phyloP scores from a whole-genome alignment of 306 rosid genomes.

The Quercus berberidifolia region DNA sequence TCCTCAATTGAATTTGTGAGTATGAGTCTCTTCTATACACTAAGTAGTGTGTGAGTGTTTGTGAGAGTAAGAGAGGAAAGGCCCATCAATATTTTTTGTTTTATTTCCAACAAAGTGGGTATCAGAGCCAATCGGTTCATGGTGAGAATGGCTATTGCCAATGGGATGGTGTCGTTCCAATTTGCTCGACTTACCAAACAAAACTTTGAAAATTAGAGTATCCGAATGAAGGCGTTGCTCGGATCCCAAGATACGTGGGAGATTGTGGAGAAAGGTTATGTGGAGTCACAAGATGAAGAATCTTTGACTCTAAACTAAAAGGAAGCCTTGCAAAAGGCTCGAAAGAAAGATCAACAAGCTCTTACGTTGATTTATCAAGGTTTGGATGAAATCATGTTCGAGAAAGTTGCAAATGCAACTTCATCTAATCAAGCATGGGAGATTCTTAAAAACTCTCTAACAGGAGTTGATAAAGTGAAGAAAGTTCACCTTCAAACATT shows the following conservation, averaged over 20 bases:
- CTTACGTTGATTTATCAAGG: background rate
- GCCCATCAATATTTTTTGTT: too few relatives aligned
- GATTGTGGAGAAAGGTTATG: background rate
- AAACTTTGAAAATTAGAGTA: background rate
- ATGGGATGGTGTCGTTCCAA: too few relatives aligned
- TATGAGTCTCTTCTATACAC: too few relatives aligned
- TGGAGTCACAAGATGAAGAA: background rate
- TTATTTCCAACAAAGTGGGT: too few relatives aligned
- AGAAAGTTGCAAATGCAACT: background rate
- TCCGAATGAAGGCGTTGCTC: background rate
- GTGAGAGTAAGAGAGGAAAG: too few relatives aligned
- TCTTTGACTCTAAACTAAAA: background rate
- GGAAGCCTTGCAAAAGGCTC: background rate
- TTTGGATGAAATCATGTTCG: background rate
- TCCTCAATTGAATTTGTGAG: too few relatives aligned
- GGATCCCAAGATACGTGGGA: conserved; percentile 1
- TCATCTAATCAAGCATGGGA: background rate
- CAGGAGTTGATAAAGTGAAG: background rate
- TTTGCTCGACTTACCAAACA: background rate
- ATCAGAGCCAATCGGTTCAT: too few relatives aligned
- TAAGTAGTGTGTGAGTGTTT: too few relatives aligned
- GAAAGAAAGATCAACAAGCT: background rate
- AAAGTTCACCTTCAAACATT: background rate
- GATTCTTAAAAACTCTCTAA: background rate
- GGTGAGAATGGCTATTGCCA: too few relatives aligned